Base-by-base conservation (phyloP, 495 filamentous ascomycete species). In the Amphirosellinia nigrospora region DNA sequence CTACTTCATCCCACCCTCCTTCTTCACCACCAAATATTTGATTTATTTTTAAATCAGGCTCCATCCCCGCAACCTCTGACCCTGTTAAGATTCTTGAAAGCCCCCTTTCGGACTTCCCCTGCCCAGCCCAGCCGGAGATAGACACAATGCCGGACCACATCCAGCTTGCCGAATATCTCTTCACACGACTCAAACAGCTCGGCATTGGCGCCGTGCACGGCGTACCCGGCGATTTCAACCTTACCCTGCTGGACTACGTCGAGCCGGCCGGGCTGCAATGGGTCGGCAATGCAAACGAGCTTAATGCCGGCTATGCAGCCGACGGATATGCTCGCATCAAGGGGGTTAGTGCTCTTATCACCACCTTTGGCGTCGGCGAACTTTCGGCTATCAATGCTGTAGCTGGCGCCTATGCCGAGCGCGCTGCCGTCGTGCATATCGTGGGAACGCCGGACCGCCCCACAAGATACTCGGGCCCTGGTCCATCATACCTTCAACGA, bases 401-500 rank as follows among this genome's bases (percentile, higher is more conserved):
- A 64, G 88, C 86, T 8, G 89, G 89, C 19, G 82, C 87, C 56
- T 91, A 86, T 75, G 84, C 88, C 4, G 91, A 93, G 76, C 84
- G 85, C 60, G 88, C 89, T 0, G 87, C 89, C 0, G 82, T 93
- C 21, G 83, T 92, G 32, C 91, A 93, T 70, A 90, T 93, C 64
- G 90, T 93, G 16, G 91, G 91, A 4, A 79, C 81, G n/a, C 88
- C 88, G 2, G 81, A 83, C 4, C 86, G 80, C 6, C 66, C 73
- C 23, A n/a, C 85, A 88, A 64, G 77, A 76, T 45, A 68, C 81
- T 60, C 82, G 84, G 59, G 75, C 81, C 70, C 78, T 92, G 19
- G 82, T 95, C 6, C 92, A 95, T 73, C 92, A 95, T 73, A 93
- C 92, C 3, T 86, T 95, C 38, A 92, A 92, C 21, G 93, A 94